Evolutionary conservation across 1,284 basidiomycete species (phyloP).

Genomic region (Sanghuangporus baumii): DNA sequence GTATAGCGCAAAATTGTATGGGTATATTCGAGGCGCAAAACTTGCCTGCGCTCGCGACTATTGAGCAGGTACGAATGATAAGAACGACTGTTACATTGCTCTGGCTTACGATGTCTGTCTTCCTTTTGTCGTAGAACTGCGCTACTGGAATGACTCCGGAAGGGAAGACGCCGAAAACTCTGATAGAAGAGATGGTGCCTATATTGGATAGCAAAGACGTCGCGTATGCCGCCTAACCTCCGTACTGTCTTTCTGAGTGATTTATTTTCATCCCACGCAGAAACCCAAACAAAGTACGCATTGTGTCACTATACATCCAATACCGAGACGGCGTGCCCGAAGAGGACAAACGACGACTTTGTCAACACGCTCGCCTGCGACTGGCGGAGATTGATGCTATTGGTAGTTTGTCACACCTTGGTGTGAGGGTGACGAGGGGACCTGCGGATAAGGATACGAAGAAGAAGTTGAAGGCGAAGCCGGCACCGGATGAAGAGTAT

Average conservation of each 20-base stretch:
- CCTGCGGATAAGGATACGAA: constrained; percentile 70
- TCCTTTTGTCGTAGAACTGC: constrained; percentile 56
- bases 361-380: constrained; percentile 92
- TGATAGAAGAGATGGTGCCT: constrained; percentile 99
- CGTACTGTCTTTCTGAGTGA: constrained; percentile 2
- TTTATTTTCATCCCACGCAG: constrained; percentile 34
- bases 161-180: constrained; percentile 84
- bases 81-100: neutral
- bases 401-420: constrained; percentile 82
- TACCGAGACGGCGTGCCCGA: constrained; percentile 96
- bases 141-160: constrained; percentile 87
- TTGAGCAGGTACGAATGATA: constrained; percentile 73
- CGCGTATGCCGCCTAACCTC: constrained; percentile 44
- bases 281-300: constrained; percentile 89
- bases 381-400: constrained; percentile 92
- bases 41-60: constrained; percentile 79
- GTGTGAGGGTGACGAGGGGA: constrained; percentile 74
- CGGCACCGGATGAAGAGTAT: constrained; percentile 77
- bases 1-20: constrained; percentile 99
- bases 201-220: constrained; percentile 84
- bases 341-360: constrained; percentile 90
- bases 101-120: neutral
- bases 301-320: constrained; percentile 95
- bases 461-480: constrained; percentile 78
- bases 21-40: constrained; percentile 85